A percentile compares a stretch with the other conserved stretches of the same genome.
Evolutionary conservation across 139 green algal genomes (phyloP).

Genomic region (Picochlorum costavermella): DNA sequence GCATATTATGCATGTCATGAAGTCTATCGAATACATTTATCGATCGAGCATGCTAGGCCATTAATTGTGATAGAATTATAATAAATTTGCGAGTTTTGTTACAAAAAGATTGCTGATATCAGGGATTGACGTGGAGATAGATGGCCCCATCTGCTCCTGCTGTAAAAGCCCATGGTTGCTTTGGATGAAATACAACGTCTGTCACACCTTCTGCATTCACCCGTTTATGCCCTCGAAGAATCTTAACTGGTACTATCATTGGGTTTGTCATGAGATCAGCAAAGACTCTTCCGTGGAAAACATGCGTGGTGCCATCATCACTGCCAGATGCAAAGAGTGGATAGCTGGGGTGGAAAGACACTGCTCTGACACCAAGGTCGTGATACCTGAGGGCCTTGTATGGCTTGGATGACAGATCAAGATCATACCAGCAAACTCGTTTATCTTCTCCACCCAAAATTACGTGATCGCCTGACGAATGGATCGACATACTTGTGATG

Average conservation of each 20-base stretch:
- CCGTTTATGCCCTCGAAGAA: slow-evolving; percentile 32
- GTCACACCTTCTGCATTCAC: slow-evolving; percentile 57
- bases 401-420: slow-evolving; percentile 89
- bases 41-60: too few species aligned
- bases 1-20: too few species aligned
- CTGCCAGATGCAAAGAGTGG: slow-evolving; percentile 80
- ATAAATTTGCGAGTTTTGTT: too few species aligned
- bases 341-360: slow-evolving; percentile 84
- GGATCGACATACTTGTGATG: slow-evolving; percentile 77
- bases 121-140: slow-evolving; percentile 57
- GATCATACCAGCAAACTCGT: slow-evolving; percentile 86
- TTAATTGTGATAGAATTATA: too few species aligned
- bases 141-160: slow-evolving; percentile 73
- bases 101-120: not conserved
- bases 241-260: slow-evolving; percentile 82
- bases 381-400: slow-evolving; percentile 87
- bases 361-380: slow-evolving; percentile 46
- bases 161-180: slow-evolving; percentile 93
- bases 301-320: slow-evolving; percentile 76
- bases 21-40: too few species aligned
- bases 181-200: slow-evolving; percentile 85
- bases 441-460: slow-evolving; percentile 81
- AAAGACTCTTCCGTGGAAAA: slow-evolving; percentile 96
- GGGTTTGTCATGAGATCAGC: slow-evolving; percentile 90
- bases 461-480: slow-evolving; percentile 86